A percentile compares a stretch with the other conserved stretches of the same genome.
Evolutionary conservation across 2,329 filamentous ascomycete species (phyloP).

Genomic region (Epichloe bromicola): DNA sequence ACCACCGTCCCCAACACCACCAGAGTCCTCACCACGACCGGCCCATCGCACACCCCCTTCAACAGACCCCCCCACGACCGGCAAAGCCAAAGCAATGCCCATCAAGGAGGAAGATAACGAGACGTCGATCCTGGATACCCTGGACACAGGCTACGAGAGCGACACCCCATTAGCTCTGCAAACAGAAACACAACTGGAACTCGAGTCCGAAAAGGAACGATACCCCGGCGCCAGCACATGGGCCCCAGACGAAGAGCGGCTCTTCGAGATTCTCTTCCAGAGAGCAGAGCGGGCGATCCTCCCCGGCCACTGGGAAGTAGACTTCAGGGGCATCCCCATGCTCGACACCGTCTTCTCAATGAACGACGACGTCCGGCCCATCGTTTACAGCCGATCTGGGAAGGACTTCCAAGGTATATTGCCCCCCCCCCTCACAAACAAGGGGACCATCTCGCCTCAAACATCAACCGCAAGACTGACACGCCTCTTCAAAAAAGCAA

Average conservation of each 20-base stretch:
- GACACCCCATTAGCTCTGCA: neutral
- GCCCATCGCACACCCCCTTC: neutral
- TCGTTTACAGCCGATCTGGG: conserved; percentile 24
- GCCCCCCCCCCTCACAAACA: too few relatives aligned
- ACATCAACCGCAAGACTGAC: neutral
- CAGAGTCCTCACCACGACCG: neutral
- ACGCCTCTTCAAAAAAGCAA: conserved; percentile 18
- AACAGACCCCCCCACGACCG: neutral
- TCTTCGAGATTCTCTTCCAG: conserved; percentile 29
- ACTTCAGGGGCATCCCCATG: conserved; percentile 28
- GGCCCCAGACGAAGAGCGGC: conserved; percentile 34
- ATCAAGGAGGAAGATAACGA: conserved; percentile 4
- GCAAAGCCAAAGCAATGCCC: neutral
- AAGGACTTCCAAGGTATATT: conserved; percentile 25
- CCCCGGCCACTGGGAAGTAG: conserved; percentile 26
- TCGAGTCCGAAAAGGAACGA: conserved; percentile 29
- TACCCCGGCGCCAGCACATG: conserved; percentile 34
- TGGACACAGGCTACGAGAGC: conserved; percentile 7
- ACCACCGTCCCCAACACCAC: neutral
- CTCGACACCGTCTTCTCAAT: conserved; percentile 23
- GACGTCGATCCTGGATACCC: neutral
- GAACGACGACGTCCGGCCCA: conserved; percentile 17
- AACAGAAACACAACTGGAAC: conserved; percentile 14
- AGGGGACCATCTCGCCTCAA: neutral
- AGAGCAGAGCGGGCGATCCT: conserved; percentile 28